Evolutionary conservation across 2,329 filamentous ascomycete species (phyloP), one percentile per base, ranked within the genome.

Genomic region (Cladosporium velox): DNA sequence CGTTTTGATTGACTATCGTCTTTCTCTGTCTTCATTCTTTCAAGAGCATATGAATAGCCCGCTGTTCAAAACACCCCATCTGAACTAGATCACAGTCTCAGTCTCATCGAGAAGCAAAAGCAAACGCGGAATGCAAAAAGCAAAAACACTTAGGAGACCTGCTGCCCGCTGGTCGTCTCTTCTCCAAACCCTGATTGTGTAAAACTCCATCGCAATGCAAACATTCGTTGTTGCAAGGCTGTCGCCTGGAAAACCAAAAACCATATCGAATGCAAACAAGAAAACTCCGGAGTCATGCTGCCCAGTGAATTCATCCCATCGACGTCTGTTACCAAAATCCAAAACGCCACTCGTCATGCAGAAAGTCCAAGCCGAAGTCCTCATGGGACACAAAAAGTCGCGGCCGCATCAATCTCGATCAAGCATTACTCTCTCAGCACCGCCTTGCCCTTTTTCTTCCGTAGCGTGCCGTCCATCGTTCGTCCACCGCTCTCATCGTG

Each of bases 221-320:
- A 21, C 32, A 47, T 10, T 47, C 41, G 41, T 47, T 47, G 41
- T 12, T 47, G 41, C 41, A 47, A 18, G 41, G 41, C 41, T 47
- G 41, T 47, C 41, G 41, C 41, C 41, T n/a, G 38, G 21, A 4
- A 12, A 47, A 7, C 41, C 41, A 15, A 4, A 47, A 15, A 15
- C 15, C 15, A 24, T n/a, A 10, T 47, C 41, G n/a, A 47, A 21
- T 55, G 18, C 52, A 54, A 28, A 30, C 4, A 54, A 28, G 30
- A 18, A 55, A 55, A 55, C 52, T 55, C 52, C 30, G 28, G 52
- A 55, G 52, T n/a, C 52, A 55, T 55, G 52, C 52, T 55, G 28
- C 28, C 28, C 52, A 47, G 32, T 55, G 30, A 2, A 55, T 34
- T 4, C 15, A 12, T n/a, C 52, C 52, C 18, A 34, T 34, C 41